Evolutionary conservation across 2,329 filamentous ascomycete species (phyloP).

Genomic region (Sporothrix euskadiensis): DNA sequence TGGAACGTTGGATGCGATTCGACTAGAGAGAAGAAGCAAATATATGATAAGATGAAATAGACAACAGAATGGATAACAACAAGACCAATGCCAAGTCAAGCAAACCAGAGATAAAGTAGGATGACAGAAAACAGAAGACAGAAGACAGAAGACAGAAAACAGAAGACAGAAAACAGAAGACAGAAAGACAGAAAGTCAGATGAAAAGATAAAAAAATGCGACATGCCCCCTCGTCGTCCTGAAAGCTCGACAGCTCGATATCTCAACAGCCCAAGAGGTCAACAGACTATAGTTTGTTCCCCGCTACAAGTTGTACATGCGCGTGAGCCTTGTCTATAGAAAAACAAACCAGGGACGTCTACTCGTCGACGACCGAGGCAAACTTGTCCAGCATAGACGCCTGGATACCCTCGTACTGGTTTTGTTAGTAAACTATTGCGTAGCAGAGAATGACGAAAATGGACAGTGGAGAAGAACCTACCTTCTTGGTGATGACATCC

Average conservation of each 20-base stretch:
- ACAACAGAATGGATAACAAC: neutral
- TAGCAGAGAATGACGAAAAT: neutral
- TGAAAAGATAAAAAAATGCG: neutral
- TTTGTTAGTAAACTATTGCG: neutral
- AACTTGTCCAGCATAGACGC: slow-evolving; percentile 97
- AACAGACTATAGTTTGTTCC: neutral
- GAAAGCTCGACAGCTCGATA: too few species aligned
- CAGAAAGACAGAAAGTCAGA: too few species aligned
- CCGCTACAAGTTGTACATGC: neutral
- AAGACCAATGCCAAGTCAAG: slow-evolving; percentile 9
- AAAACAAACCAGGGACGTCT: neutral
- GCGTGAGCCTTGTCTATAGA: slow-evolving; percentile 2
- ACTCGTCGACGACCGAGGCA: slow-evolving; percentile 93
- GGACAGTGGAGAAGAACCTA: slow-evolving; percentile 45
- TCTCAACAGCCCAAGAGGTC: too few species aligned
- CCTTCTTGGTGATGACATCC: slow-evolving; percentile 80
- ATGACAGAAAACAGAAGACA: neutral
- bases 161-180: neutral
- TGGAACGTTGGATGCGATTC: neutral
- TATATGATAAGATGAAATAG: neutral
- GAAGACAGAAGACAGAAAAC: neutral
- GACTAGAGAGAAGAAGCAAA: slow-evolving; percentile 6
- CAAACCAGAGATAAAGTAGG: neutral
- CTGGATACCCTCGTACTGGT: slow-evolving; percentile 84
- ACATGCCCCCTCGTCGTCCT: neutral